Conservation (phyloP, 768 basidiomycete genomes). For the Pleurotus tuoliensis region DNA sequence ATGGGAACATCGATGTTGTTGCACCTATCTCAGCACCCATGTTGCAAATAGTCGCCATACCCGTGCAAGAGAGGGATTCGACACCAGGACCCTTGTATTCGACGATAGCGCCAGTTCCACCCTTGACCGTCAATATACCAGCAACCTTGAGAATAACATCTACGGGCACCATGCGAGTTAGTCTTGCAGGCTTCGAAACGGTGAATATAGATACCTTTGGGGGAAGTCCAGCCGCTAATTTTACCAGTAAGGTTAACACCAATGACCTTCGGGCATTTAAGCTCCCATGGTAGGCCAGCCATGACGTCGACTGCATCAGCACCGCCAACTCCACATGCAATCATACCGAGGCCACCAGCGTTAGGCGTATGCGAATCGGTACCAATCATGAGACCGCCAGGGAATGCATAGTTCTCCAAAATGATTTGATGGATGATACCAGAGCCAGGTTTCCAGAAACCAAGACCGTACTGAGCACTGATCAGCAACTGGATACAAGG, state of each 20-base stretch:
- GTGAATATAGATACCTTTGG: conserved; percentile 66
- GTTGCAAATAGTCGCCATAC: conserved; percentile 99
- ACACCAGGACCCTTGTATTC: conserved; percentile 96
- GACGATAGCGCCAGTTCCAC: conserved; percentile 97
- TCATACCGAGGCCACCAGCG: conserved; percentile 98
- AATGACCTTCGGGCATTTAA: conserved; percentile 99
- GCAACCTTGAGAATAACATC: conserved; percentile 99
- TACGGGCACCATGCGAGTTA: conserved; percentile 22
- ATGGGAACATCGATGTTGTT: conserved; percentile 98
- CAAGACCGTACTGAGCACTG: conserved; percentile 79
- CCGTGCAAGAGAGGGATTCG: conserved; percentile 94
- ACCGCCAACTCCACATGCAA: conserved; percentile 99
- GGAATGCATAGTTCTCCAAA: conserved; percentile 99
- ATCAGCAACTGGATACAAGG: neutral
- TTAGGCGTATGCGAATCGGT: conserved; percentile 99
- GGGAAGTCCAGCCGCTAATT: conserved; percentile 95
- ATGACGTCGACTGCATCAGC: conserved; percentile 99
- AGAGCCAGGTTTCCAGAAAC: conserved; percentile 99
- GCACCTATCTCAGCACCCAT: conserved; percentile 99
- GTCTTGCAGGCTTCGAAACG: neutral
- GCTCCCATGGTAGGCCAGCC: conserved; percentile 97
- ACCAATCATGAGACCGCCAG: conserved; percentile 98
- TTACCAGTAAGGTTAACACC: conserved; percentile 96
- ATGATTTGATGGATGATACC: conserved; percentile 99
- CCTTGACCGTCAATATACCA: conserved; percentile 98